A percentile compares a stretch with the other conserved stretches of the same genome.
Conservation (phyloP, 2,329 filamentous ascomycete genomes). For the Aspergillus unguis region DNA sequence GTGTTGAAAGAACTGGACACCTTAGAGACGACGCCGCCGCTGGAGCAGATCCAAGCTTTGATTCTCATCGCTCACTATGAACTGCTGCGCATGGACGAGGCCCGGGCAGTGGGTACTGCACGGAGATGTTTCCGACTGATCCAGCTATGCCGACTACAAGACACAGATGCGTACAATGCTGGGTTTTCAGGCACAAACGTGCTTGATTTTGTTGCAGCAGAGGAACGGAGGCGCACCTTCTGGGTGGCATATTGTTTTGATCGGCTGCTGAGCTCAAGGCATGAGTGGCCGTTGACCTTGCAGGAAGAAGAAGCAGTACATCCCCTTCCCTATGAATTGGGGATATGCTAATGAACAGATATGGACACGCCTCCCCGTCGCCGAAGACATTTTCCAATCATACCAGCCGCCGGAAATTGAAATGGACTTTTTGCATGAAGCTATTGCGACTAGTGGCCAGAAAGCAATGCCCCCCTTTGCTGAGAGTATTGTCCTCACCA, state of each 20-base stretch:
- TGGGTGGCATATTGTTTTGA: slow-evolving; percentile 7
- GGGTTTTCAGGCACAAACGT: not conserved
- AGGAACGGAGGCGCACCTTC: slow-evolving; percentile 5
- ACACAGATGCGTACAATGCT: not conserved
- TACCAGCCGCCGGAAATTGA: not conserved
- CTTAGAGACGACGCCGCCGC: not conserved
- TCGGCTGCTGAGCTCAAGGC: not conserved
- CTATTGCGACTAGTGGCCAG: not conserved
- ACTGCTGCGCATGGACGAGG: not conserved
- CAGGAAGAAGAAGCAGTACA: slow-evolving; percentile 5
- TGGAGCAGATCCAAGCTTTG: slow-evolving; percentile 1
- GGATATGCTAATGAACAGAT: not conserved
- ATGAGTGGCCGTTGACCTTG: not conserved
- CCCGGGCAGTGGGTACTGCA: not conserved
- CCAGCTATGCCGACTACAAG: not conserved
- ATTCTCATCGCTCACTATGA: slow-evolving; percentile 5
- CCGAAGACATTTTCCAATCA: not conserved
- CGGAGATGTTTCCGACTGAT: not conserved
- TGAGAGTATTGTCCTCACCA: not conserved
- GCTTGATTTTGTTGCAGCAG: not conserved
- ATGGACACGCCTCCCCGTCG: not conserved
- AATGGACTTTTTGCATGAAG: not conserved
- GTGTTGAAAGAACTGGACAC: not conserved
- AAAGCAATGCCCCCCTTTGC: not conserved
- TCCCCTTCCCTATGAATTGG: not conserved